Evolutionary conservation across 2,329 filamentous ascomycete species (phyloP), one percentile per base, ranked within the genome.

Genomic region (Penicillium occitanis): DNA sequence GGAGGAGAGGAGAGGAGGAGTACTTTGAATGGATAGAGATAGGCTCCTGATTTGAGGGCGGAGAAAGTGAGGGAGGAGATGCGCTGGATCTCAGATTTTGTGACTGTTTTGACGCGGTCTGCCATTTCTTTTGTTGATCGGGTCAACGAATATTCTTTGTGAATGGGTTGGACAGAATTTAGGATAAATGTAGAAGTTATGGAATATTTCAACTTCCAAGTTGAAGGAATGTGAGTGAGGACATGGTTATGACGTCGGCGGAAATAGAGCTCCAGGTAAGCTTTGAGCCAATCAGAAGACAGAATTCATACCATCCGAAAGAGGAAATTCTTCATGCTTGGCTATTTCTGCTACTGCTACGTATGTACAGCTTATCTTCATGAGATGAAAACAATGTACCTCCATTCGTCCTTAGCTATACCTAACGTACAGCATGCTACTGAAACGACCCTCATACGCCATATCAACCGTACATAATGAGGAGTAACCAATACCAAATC

Each of bases 21-120:
- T 33, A 85, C 86, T 77, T 86, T 93, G 78, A 97, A 84, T 30
- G 94, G 94, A 78, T 97, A 97, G 69, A 96, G 78, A 75, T 95
- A 97, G 28, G 93, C 87, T 60, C 88, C 87, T 69, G 92, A 96
- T 71, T 84, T 87, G 61, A 88, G 86, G 37, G 92, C 91, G 73
- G 92, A 87, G 48, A 84, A 79, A 50, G 91, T 84, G 44, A 93
- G 82, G 17, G 78, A 78, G 70, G 83, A 87, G 64, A 91, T 86
- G 69, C 88, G 87, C 68, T 86, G 83, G 65, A 89, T 88, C 74
- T 97, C 93, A 70, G 93, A 88, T 69, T 87, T 74, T 19, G 85
- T 85, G 28, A 85, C 83, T 62, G 85, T 80, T 75, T 85, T 87
- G 73, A 89, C 77, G 74, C 79, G 84, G 66, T 86, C 82, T 28